These are phyloP conservation scores for Galerina marginata DNA, from an alignment of 768 basidiomycete genomes.

Conservation along the genomic window DNA sequence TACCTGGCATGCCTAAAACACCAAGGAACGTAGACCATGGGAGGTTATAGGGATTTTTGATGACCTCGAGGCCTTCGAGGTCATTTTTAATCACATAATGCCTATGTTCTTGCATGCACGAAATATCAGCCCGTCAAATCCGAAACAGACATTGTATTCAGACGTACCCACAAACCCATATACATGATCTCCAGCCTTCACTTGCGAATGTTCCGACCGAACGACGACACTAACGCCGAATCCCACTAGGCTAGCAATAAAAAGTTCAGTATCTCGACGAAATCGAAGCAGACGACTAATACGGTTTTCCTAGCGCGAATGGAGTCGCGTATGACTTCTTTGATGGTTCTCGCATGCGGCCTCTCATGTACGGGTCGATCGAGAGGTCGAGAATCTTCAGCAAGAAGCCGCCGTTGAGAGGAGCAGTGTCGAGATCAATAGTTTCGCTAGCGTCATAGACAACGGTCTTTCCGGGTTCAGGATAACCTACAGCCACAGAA, in stretches of 20 bases:
- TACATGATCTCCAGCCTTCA: conserved; percentile 46
- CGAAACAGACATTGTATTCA: background rate
- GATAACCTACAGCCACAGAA: conserved; percentile 33
- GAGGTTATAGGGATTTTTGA: conserved; percentile 48
- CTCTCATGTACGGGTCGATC: conserved; percentile 49
- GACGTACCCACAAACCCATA: conserved; percentile 38
- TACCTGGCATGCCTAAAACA: conserved; percentile 60
- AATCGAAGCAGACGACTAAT: conserved; percentile 7
- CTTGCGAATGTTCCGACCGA: conserved; percentile 41
- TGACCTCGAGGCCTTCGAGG: conserved; percentile 25
- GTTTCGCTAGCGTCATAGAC: conserved; percentile 47
- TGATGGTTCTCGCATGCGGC: conserved; percentile 41
- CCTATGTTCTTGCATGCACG: conserved; percentile 34
- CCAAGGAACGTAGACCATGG: conserved; percentile 58
- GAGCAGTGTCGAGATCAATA: conserved; percentile 54
- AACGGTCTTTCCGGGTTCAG: conserved; percentile 52
- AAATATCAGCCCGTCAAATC: too few relatives aligned
- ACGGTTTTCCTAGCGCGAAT: conserved; percentile 43
- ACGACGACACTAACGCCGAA: conserved; percentile 50
- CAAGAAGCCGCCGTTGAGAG: conserved; percentile 53
- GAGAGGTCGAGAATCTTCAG: conserved; percentile 56
- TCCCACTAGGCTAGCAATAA: conserved; percentile 28
- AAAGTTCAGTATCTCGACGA: background rate
- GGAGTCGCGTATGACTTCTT: conserved; percentile 33
- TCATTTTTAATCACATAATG: conserved; percentile 43